phyloP scores from a whole-genome alignment of 345 rosid species.

The Heritiera fomes region DNA sequence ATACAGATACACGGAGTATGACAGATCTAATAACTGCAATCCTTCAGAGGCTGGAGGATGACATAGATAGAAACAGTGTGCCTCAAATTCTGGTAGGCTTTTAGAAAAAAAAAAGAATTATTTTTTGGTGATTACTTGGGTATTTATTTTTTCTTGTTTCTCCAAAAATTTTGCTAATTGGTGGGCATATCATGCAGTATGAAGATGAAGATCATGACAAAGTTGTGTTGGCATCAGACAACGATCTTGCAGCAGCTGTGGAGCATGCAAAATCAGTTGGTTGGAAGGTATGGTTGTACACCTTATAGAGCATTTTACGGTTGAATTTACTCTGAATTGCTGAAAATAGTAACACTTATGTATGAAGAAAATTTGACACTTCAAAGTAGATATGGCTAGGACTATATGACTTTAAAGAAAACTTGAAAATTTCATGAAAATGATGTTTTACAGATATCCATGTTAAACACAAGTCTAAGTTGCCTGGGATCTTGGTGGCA shows the following conservation, averaged over 20 bases:
- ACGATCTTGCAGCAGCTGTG: constrained; percentile 81
- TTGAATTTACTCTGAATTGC: neutral
- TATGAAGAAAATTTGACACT: constrained; percentile 11
- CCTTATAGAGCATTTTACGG: neutral
- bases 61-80: constrained; percentile 69
- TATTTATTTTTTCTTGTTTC: neutral
- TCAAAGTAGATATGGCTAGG: neutral
- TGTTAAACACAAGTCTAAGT: neutral
- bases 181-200: constrained; percentile 49
- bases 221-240: constrained; percentile 83
- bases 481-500: neutral
- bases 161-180: constrained; percentile 20
- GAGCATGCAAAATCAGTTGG: constrained; percentile 90
- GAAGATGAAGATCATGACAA: constrained; percentile 97
- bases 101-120: neutral
- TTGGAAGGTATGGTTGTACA: constrained; percentile 65
- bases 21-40: constrained; percentile 78
- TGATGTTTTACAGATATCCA: neutral
- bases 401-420: neutral
- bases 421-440: neutral
- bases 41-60: constrained; percentile 85
- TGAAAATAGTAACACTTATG: neutral
- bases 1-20: constrained; percentile 69
- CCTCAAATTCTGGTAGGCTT: constrained; percentile 82
- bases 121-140: neutral